phyloP scores from a whole-genome alignment of 2,329 filamentous ascomycete species.

The Sarocladium brachiariae region DNA sequence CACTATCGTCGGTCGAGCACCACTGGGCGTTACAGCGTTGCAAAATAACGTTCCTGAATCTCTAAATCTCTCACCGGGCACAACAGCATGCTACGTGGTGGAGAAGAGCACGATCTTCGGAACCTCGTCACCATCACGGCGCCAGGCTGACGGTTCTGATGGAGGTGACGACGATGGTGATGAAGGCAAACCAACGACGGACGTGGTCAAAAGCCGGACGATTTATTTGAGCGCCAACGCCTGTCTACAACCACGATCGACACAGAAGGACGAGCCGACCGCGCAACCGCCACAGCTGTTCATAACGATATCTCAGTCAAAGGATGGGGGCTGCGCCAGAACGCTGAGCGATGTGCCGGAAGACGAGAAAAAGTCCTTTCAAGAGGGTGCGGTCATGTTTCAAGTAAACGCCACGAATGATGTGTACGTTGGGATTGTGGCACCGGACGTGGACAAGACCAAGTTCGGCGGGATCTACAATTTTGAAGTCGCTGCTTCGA shows the following conservation, averaged over 20 bases:
- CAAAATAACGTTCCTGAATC: slow-evolving; percentile 58
- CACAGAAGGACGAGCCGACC: slow-evolving; percentile 2
- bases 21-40: slow-evolving; percentile 41
- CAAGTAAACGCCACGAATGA: slow-evolving; percentile 48
- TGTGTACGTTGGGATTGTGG: slow-evolving; percentile 70
- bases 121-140: not conserved
- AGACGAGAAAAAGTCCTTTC: slow-evolving; percentile 39
- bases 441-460: slow-evolving; percentile 49
- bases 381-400: slow-evolving; percentile 63
- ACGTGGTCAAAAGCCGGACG: slow-evolving; percentile 25
- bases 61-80: slow-evolving; percentile 56
- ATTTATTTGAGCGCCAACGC: slow-evolving; percentile 84
- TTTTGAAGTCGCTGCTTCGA: slow-evolving; percentile 75
- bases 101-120: slow-evolving; percentile 20
- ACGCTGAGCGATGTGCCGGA: slow-evolving; percentile 16
- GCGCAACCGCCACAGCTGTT: slow-evolving; percentile 60
- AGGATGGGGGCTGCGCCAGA: slow-evolving; percentile 22
- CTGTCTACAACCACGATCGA: slow-evolving; percentile 63
- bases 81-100: slow-evolving; percentile 40
- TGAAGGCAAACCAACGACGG: slow-evolving; percentile 4
- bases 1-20: slow-evolving; percentile 55
- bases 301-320: slow-evolving; percentile 64
- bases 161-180: slow-evolving; percentile 11
- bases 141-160: not conserved
- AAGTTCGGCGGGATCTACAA: slow-evolving; percentile 61